phyloP scores from a whole-genome alignment of 2,329 filamentous ascomycete genomes.

The Pestalotiopsis sp. region DNA sequence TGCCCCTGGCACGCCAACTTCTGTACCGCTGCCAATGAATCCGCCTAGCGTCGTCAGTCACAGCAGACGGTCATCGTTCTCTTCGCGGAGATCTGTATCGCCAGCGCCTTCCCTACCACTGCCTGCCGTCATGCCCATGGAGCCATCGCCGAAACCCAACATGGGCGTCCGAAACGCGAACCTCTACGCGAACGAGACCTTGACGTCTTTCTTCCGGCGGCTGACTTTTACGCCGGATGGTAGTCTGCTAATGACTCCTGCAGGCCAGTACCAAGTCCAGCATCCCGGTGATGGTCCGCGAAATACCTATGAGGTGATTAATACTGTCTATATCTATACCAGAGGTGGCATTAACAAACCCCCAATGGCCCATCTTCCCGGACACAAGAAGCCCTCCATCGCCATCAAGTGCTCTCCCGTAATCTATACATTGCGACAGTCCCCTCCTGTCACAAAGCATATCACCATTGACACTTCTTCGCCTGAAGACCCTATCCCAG shows the following conservation, averaged over 20 bases:
- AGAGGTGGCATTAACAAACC: conserved; percentile 95
- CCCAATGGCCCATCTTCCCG: conserved; percentile 90
- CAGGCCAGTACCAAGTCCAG: conserved; percentile 89
- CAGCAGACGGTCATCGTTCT: conserved; percentile 93
- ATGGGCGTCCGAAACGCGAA: conserved; percentile 79
- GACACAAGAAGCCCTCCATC: conserved; percentile 97
- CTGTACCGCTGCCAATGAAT: conserved; percentile 91
- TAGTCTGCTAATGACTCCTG: conserved; percentile 89
- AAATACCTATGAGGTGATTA: conserved; percentile 81
- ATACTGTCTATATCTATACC: conserved; percentile 98
- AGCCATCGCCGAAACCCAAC: conserved; percentile 79
- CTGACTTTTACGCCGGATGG: conserved; percentile 95
- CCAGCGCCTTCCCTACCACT: conserved; percentile 92
- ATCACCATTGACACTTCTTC: conserved; percentile 96
- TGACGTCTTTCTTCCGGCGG: conserved; percentile 94
- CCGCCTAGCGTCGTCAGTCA: conserved; percentile 87
- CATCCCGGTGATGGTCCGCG: conserved; percentile 67
- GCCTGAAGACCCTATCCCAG: conserved; percentile 78
- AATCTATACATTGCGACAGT: conserved; percentile 78
- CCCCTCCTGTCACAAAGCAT: conserved; percentile 71
- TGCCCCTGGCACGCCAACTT: conserved; percentile 90
- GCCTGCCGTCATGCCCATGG: conserved; percentile 92
- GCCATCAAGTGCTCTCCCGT: conserved; percentile 93
- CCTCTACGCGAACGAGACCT: conserved; percentile 93
- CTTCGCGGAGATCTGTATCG: conserved; percentile 82